Base-by-base conservation (phyloP, 1,284 basidiomycete genomes). In the Dichomitus squalens region DNA sequence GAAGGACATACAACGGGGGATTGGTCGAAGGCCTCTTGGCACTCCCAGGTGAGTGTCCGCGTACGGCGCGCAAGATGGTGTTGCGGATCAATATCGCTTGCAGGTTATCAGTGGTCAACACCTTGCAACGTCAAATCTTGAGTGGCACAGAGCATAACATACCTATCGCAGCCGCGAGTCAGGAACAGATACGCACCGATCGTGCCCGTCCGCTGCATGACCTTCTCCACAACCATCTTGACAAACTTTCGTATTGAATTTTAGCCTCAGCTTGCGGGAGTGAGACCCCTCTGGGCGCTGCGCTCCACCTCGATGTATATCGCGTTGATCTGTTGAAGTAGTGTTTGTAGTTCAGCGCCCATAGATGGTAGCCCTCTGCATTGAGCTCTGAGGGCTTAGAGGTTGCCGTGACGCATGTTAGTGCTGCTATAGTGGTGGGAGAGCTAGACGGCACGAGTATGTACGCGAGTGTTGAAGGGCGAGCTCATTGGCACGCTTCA, bases 141-240 rank as follows among this genome's bases (percentile, higher is more conserved):
- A 16, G 7, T 33, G n/a, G 3, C 9, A 6, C 9, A 1, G 46
- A 27, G 38, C 12, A 21, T 12, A n/a, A 52, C 44, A 7, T 27
- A 72, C 75, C 76, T 77, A 56, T 79, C 76, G 40, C 73, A 73
- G 5, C 76, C 75, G 36, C 66, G n/a, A n/a, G n/a, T 59, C 27
- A 68, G 68, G 64, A 78, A 79, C 6, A 79, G 52, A 54, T 79
- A 76, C 1, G 64, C 71, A 23, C 66, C 55, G 51, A 74, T 72
- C 6, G 35, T 38, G 6, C 70, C 38, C 3, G 39, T 2, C 0
- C 38, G 23, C n/a, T 44, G 53, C 33, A 75, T 31, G 3, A 73
- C 70, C 8, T 61, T 67, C 21, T 59, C 46, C 3, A 73, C 61
- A 6, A 68, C 64, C 1, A 55, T 51, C 4, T 68, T 62, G 8